Conservation (phyloP, 352 stramenopile species). For the Phytopythium aichiense region DNA sequence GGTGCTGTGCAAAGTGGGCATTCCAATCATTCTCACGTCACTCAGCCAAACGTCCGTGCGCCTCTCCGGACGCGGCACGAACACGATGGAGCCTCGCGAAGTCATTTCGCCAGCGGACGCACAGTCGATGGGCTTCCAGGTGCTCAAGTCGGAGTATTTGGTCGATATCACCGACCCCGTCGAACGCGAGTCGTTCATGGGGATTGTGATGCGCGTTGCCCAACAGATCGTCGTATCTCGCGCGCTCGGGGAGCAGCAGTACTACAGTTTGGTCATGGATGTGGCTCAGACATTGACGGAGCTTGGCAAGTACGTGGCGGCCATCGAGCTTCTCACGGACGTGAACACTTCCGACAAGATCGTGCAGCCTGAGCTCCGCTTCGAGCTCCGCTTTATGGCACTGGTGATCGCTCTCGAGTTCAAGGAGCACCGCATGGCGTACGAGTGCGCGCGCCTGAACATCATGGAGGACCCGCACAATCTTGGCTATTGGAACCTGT, state of each 20-base stretch:
- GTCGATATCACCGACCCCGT: slow-evolving; percentile 72
- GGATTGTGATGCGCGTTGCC: slow-evolving; percentile 79
- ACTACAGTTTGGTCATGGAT: slow-evolving; percentile 78
- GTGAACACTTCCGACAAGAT: slow-evolving; percentile 88
- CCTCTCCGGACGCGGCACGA: slow-evolving; percentile 64
- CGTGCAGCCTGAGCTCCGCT: slow-evolving; percentile 56
- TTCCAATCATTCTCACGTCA: slow-evolving; percentile 80
- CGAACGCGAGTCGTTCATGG: slow-evolving; percentile 80
- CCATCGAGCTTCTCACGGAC: slow-evolving; percentile 82
- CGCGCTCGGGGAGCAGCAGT: slow-evolving; percentile 63
- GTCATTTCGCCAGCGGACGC: slow-evolving; percentile 54
- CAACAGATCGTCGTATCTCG: slow-evolving; percentile 80
- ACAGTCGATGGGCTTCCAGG: slow-evolving; percentile 69
- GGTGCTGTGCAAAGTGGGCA: slow-evolving; percentile 76
- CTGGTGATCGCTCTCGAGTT: slow-evolving; percentile 84
- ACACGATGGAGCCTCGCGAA: slow-evolving; percentile 39
- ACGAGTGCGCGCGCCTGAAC: slow-evolving; percentile 83
- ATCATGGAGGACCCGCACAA: slow-evolving; percentile 83
- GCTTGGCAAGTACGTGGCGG: slow-evolving; percentile 75
- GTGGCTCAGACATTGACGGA: slow-evolving; percentile 76
- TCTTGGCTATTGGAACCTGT: slow-evolving; percentile 83
- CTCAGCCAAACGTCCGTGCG: slow-evolving; percentile 76
- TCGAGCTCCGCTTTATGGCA: slow-evolving; percentile 78
- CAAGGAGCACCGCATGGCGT: slow-evolving; percentile 85
- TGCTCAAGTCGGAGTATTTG: slow-evolving; percentile 79